Conservation (phyloP, 2,329 filamentous ascomycete species). For the Fusarium sp. region DNA sequence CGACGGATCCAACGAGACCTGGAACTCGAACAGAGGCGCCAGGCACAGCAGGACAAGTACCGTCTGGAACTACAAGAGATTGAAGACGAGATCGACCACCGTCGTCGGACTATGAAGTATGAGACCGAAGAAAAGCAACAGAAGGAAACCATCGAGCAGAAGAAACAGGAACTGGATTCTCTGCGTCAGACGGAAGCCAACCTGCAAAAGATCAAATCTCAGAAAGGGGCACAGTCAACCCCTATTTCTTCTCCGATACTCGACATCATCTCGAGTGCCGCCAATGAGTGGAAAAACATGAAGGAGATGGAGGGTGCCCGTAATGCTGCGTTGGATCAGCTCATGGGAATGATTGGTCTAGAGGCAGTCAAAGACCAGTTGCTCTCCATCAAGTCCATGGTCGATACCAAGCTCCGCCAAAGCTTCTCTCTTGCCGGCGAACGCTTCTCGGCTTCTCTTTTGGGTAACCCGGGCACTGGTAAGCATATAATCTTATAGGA, state of each 20-base stretch:
- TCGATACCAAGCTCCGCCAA: conserved; percentile 71
- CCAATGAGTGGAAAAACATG: conserved; percentile 69
- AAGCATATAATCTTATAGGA: conserved; percentile 32
- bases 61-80: conserved; percentile 57
- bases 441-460: conserved; percentile 69
- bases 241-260: not conserved
- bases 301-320: conserved; percentile 63
- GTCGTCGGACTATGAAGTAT: conserved; percentile 57
- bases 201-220: conserved; percentile 23
- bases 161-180: conserved; percentile 57
- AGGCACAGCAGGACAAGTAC: conserved; percentile 58
- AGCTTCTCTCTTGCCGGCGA: conserved; percentile 64
- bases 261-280: conserved; percentile 31
- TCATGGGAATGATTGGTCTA: conserved; percentile 78
- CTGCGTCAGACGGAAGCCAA: conserved; percentile 50
- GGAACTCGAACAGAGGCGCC: conserved; percentile 61
- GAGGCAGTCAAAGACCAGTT: conserved; percentile 75
- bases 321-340: conserved; percentile 66
- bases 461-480: conserved; percentile 83
- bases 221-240: not conserved
- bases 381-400: conserved; percentile 68
- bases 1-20: conserved; percentile 59
- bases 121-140: conserved; percentile 58
- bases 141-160: conserved; percentile 57
- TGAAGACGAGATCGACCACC: conserved; percentile 64